Evolutionary conservation across 352 stramenopile genomes (phyloP), one percentile per base, ranked within the genome.

Genomic region (Phytophthora chlamydospora): DNA sequence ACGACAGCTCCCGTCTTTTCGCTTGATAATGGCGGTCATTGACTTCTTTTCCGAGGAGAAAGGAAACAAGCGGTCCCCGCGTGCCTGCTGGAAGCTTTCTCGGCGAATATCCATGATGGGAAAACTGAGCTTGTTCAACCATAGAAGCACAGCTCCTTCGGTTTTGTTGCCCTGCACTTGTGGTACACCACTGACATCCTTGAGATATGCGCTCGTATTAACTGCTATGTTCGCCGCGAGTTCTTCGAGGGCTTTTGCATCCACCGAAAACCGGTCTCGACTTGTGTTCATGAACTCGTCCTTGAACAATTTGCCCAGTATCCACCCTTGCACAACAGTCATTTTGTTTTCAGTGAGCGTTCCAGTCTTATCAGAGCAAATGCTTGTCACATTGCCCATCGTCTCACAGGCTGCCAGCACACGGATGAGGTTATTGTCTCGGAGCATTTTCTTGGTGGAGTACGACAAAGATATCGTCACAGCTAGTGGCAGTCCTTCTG

Each of bases 341-440:
- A 99, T 99, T 43, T 96, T 97, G 75, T 99, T 99, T 59, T 98
- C 91, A 2, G 96, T 99, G 21, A 99, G 78, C 6, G 97, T 99
- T 42, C 97, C 97, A 2, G 96, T 99, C 72, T 98, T 98, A 73
- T 99, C 96, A 0, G 93, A 98, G 72, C 96, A 99, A 66, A 99
- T 99, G 52, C 93, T 99, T 3, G 97, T 99, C 9, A 97, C 96
- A 74, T 97, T 98, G 24, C 97, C 97, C 96, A 99, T 99, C 0
- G 97, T 99, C 75, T 99, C 97, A 66, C 96, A 99, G 3, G 96
- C 97, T 24, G 97, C 90, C 12, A 99, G 78, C 24, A 99, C 90
- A 45, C 97, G 97, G 32, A 99, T 98, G 32, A 99, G 86, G 68
- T 99, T 99, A 72, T 99, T 97, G 72, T 99, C 96, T 42, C 93